Evolutionary conservation across 2,329 filamentous ascomycete species (phyloP).

Genomic region (Dactylonectria estremocensis): DNA sequence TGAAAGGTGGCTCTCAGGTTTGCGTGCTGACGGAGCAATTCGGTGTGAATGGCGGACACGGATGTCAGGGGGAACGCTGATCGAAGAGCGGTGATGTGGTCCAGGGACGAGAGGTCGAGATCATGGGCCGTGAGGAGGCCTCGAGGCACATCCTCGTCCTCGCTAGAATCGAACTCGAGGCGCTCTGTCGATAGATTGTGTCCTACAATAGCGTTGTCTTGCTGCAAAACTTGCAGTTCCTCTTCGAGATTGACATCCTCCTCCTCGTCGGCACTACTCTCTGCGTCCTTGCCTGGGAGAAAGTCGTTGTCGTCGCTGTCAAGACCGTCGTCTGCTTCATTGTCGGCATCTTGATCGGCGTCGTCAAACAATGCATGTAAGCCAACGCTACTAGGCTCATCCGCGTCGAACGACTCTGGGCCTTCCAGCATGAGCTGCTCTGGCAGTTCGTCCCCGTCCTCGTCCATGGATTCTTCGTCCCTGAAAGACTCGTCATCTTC

Average conservation of each 20-base stretch:
- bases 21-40: constrained; percentile 52
- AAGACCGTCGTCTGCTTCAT: constrained; percentile 34
- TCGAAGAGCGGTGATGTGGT: constrained; percentile 56
- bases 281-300: constrained; percentile 37
- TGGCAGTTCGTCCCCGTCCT: constrained; percentile 49
- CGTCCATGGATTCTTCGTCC: constrained; percentile 50
- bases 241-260: constrained; percentile 38
- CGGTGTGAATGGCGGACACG: constrained; percentile 53
- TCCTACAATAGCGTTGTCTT: constrained; percentile 41
- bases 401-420: constrained; percentile 34
- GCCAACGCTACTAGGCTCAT: constrained; percentile 40
- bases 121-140: constrained; percentile 24
- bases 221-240: constrained; percentile 40
- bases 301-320: constrained; percentile 51
- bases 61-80: constrained; percentile 61
- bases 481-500: constrained; percentile 55
- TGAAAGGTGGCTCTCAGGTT: constrained; percentile 58
- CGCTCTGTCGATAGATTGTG: constrained; percentile 39
- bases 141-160: constrained; percentile 8
- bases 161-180: not conserved
- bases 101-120: constrained; percentile 43
- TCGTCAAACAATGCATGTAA: constrained; percentile 42
- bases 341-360: constrained; percentile 34
- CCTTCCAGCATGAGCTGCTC: constrained; percentile 53
- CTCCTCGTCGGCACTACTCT: constrained; percentile 33